Percentiles rank a stretch among this genome's conserved stretches.
These are phyloP conservation scores for Aspergillus fructus DNA, from an alignment of 2,329 filamentous ascomycete species.

Conservation along the genomic window DNA sequence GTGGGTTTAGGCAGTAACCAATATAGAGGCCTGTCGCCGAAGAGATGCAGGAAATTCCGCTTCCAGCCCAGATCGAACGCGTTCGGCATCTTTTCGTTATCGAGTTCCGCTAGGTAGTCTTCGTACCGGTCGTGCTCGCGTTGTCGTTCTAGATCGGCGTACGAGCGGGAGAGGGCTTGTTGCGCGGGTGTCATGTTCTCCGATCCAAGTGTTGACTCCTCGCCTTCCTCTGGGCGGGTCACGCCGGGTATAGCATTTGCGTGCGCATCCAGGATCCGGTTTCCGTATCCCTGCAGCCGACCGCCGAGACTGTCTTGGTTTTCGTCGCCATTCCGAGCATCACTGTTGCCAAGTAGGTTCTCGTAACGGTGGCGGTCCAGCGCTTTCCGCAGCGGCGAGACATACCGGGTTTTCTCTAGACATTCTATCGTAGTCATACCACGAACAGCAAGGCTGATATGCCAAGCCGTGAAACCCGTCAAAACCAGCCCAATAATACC, in stretches of 20 bases:
- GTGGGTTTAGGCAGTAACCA: constrained; percentile 83
- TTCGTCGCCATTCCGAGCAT: constrained; percentile 15
- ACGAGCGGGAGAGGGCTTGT: constrained; percentile 46
- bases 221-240: constrained; percentile 78
- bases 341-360: constrained; percentile 41
- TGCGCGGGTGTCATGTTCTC: constrained; percentile 45
- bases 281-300: constrained; percentile 61
- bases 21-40: constrained; percentile 69
- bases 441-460: constrained; percentile 74
- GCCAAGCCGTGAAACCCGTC: constrained; percentile 86
- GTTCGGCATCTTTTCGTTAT: constrained; percentile 83
- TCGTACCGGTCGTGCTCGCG: constrained; percentile 69
- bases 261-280: constrained; percentile 78
- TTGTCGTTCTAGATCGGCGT: constrained; percentile 60
- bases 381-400: constrained; percentile 72
- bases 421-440: constrained; percentile 96
- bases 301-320: constrained; percentile 38
- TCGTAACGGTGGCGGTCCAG: constrained; percentile 65
- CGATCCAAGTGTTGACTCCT: constrained; percentile 43
- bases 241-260: constrained; percentile 78
- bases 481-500: constrained; percentile 91
- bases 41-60: constrained; percentile 76
- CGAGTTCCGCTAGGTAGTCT: constrained; percentile 84
- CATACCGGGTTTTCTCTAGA: constrained; percentile 91
- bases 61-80: constrained; percentile 89